Percentiles rank a stretch among this genome's conserved stretches.
Evolutionary conservation across 2,329 filamentous ascomycete genomes (phyloP).

Genomic region (Apiospora hydei): DNA sequence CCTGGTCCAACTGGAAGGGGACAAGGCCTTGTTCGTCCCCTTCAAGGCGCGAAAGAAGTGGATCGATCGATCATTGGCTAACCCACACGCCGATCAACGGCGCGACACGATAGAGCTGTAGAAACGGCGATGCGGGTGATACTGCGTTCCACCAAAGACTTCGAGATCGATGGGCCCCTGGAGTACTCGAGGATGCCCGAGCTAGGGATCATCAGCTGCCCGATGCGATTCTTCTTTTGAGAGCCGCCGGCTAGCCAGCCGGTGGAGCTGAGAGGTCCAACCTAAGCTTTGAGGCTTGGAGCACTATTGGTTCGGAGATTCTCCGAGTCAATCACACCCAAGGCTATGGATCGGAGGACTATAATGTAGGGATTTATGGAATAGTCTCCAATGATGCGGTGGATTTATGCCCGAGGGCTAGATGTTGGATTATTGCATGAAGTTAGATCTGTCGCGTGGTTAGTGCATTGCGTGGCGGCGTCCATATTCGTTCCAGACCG

Average conservation of each 20-base stretch:
- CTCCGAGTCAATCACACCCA: not conserved
- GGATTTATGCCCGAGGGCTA: not conserved
- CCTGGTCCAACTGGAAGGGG: not conserved
- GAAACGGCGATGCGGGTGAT: slow-evolving; percentile 29
- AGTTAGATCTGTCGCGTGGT: not conserved
- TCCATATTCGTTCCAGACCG: not conserved
- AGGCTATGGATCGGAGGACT: too few relatives aligned
- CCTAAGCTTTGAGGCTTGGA: not conserved
- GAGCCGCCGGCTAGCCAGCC: not conserved
- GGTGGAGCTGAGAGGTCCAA: not conserved
- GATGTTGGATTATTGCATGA: not conserved
- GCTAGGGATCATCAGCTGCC: slow-evolving; percentile 35
- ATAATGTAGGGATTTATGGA: not conserved
- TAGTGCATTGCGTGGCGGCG: not conserved
- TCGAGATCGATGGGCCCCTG: slow-evolving; percentile 30
- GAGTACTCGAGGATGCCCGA: slow-evolving; percentile 35
- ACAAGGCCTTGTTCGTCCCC: not conserved
- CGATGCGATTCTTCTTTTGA: slow-evolving; percentile 22
- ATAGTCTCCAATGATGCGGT: too few relatives aligned
- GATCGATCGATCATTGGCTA: not conserved
- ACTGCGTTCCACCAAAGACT: slow-evolving; percentile 30
- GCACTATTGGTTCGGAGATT: not conserved
- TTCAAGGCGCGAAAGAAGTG: not conserved
- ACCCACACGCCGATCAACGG: not conserved
- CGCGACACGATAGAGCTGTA: slow-evolving; percentile 23